phyloP scores from a whole-genome alignment of 371 early-diverging fungal genomes.

The Mortierella sp. region DNA sequence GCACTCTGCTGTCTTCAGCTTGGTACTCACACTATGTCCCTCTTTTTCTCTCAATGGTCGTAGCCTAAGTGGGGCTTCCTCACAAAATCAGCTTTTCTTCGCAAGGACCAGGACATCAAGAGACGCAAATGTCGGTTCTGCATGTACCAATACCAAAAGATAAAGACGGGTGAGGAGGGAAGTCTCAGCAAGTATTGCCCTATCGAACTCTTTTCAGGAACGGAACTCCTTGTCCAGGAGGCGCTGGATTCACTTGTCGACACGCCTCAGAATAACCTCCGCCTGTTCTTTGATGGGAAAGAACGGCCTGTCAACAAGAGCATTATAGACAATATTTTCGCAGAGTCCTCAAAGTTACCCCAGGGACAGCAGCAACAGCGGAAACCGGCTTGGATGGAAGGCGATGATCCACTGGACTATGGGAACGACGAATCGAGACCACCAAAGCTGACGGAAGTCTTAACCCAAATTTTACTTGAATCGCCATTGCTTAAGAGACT shows the following conservation, averaged over 20 bases:
- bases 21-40: neutral
- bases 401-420: neutral
- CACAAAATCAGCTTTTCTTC: slow-evolving; percentile 33
- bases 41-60: neutral
- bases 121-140: slow-evolving; percentile 52
- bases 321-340: slow-evolving; percentile 6
- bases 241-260: slow-evolving; percentile 29
- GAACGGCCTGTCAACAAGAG: slow-evolving; percentile 22
- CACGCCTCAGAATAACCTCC: slow-evolving; percentile 52
- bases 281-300: slow-evolving; percentile 43
- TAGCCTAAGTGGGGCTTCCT: slow-evolving; percentile 58
- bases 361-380: neutral
- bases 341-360: neutral
- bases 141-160: slow-evolving; percentile 51
- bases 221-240: slow-evolving; percentile 25
- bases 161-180: slow-evolving; percentile 13
- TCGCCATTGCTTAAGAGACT: slow-evolving; percentile 40
- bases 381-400: neutral
- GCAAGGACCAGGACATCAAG: slow-evolving; percentile 31
- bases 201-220: slow-evolving; percentile 44
- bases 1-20: neutral
- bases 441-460: slow-evolving; percentile 20
- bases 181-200: slow-evolving; percentile 47
- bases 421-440: neutral
- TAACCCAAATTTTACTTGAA: slow-evolving; percentile 29